Percentiles rank a stretch among this genome's conserved stretches.
phyloP scores from a whole-genome alignment of 352 stramenopile species.

The Elongisporangium senticosum region DNA sequence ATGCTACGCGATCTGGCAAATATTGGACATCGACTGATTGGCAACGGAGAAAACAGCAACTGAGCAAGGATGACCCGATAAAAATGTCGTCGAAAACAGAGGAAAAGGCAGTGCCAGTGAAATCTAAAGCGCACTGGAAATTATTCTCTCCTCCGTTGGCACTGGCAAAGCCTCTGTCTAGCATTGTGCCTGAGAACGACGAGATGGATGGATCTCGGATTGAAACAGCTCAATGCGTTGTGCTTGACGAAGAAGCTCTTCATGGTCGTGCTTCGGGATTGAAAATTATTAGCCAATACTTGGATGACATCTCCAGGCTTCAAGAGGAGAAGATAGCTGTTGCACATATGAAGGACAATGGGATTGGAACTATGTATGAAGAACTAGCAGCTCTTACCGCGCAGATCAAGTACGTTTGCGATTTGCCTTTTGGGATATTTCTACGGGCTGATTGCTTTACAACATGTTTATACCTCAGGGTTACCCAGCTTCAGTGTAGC shows the following conservation, averaged over 20 bases:
- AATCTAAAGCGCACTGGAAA: conserved; percentile 6
- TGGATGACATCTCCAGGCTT: not conserved
- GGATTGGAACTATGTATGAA: conserved; percentile 17
- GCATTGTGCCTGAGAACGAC: conserved; percentile 43
- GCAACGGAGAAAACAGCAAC: conserved; percentile 4
- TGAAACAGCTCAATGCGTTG: conserved; percentile 14
- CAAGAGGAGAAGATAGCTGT: not conserved
- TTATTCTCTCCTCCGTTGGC: conserved; percentile 12
- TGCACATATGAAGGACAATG: not conserved
- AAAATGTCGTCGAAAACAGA: not conserved
- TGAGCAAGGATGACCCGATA: not conserved
- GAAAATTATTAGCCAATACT: conserved; percentile 10
- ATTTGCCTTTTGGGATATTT: not conserved
- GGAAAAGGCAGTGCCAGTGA: not conserved
- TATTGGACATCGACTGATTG: conserved; percentile 25
- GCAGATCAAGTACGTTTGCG: conserved; percentile 16
- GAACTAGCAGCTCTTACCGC: conserved; percentile 15
- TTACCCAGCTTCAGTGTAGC: not conserved
- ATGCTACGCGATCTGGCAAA: conserved; percentile 14
- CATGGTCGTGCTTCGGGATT: conserved; percentile 21
- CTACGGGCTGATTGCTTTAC: not conserved
- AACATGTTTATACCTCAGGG: conserved; percentile 4
- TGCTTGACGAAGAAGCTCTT: conserved; percentile 50
- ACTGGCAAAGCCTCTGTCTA: conserved; percentile 37
- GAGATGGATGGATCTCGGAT: conserved; percentile 35